These are phyloP conservation scores for Bidens hawaiensis DNA, from an alignment of 140 eudicot species.

Conservation along the genomic window DNA sequence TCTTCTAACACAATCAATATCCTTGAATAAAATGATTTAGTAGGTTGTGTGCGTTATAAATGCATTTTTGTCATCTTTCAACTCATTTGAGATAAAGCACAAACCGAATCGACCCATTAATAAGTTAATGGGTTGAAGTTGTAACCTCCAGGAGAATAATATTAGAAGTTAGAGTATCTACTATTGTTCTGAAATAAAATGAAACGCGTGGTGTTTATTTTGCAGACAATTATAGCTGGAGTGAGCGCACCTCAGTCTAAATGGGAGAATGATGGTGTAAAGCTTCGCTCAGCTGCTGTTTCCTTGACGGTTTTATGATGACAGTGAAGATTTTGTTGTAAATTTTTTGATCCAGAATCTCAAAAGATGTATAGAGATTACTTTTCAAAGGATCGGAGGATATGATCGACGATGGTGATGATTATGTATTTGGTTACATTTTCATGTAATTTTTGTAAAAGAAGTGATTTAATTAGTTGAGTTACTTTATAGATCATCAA, in stretches of 20 bases:
- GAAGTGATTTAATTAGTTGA: not conserved
- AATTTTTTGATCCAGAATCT: slow-evolving; percentile 19
- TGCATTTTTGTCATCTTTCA: not conserved
- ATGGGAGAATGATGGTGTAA: slow-evolving; percentile 78
- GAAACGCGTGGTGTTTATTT: not conserved
- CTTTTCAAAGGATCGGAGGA: not conserved
- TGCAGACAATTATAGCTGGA: slow-evolving; percentile 84
- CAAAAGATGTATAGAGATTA: slow-evolving; percentile 23
- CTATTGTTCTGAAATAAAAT: not conserved
- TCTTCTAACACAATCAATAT: not conserved
- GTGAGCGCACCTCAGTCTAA: slow-evolving; percentile 66
- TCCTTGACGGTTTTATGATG: slow-evolving; percentile 62
- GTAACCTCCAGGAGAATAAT: not conserved
- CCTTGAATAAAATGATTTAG: not conserved
- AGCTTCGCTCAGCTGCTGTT: slow-evolving; percentile 95
- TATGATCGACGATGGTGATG: not conserved
- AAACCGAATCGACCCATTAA: not conserved
- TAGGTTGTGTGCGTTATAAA: not conserved
- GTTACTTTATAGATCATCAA: not conserved
- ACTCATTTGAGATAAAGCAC: not conserved
- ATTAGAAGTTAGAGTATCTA: not conserved
- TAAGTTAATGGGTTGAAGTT: not conserved
- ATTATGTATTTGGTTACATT: not conserved
- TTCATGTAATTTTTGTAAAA: not conserved
- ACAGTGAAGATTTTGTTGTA: slow-evolving; percentile 3